Evolutionary conservation across 2,329 filamentous ascomycete genomes (phyloP).

Genomic region (Cytospora chrysosperma): DNA sequence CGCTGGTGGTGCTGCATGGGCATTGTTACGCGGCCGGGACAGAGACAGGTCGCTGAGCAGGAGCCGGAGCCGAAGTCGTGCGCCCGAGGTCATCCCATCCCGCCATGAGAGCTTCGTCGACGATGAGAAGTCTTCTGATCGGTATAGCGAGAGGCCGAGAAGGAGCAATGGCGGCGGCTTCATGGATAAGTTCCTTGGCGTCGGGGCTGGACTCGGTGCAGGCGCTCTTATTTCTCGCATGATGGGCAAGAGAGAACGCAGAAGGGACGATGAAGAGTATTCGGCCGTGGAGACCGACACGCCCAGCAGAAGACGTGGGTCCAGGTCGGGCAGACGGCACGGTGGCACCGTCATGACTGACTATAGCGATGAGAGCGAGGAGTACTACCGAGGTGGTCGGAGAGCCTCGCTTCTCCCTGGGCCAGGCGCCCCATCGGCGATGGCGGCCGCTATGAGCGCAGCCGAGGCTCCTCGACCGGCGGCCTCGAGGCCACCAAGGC

Average conservation of each 20-base stretch:
- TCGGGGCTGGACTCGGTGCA: constrained; percentile 62
- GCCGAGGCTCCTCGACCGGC: constrained; percentile 41
- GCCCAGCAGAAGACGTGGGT: constrained; percentile 47
- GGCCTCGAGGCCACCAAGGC: constrained; percentile 34
- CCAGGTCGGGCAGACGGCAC: constrained; percentile 33
- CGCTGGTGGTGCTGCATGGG: constrained; percentile 50
- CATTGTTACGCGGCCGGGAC: constrained; percentile 44
- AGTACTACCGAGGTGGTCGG: constrained; percentile 33
- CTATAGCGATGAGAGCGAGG: constrained; percentile 50
- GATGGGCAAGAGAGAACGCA: constrained; percentile 51
- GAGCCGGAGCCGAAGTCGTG: constrained; percentile 38
- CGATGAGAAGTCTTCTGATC: constrained; percentile 69
- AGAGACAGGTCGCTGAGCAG: constrained; percentile 41
- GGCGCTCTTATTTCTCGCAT: constrained; percentile 60
- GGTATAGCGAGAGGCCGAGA: constrained; percentile 54
- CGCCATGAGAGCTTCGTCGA: constrained; percentile 55
- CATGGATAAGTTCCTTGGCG: constrained; percentile 58
- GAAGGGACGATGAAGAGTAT: constrained; percentile 57
- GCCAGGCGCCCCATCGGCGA: constrained; percentile 43
- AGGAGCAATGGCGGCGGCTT: constrained; percentile 51
- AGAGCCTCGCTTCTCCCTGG: constrained; percentile 48
- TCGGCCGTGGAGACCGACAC: constrained; percentile 63
- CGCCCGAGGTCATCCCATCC: constrained; percentile 52
- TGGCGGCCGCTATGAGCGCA: constrained; percentile 48
- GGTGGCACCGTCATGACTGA: constrained; percentile 41